These are phyloP conservation scores for Pittosporum tobira DNA, from an alignment of 129 eudicot species.

Conservation along the genomic window DNA sequence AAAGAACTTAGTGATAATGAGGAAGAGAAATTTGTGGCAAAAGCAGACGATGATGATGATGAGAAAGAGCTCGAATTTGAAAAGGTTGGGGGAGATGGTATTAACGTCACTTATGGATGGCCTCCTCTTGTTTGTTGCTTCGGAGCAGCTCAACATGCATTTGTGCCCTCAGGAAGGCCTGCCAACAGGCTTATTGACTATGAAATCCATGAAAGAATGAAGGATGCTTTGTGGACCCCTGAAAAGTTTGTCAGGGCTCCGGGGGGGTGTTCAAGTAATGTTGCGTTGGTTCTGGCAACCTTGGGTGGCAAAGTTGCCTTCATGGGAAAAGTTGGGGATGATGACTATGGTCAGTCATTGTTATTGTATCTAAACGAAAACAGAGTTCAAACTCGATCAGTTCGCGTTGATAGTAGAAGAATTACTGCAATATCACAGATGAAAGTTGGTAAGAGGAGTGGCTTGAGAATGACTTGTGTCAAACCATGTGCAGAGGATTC, in stretches of 20 bases:
- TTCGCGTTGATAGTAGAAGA: slow-evolving; percentile 47
- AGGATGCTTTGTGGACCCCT: slow-evolving; percentile 71
- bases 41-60: slow-evolving; percentile 34
- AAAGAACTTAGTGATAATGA: slow-evolving; percentile 43
- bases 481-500: slow-evolving; percentile 89
- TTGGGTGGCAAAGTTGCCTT: slow-evolving; percentile 89
- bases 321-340: slow-evolving; percentile 95
- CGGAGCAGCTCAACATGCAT: slow-evolving; percentile 75
- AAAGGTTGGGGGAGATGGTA: slow-evolving; percentile 54
- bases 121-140: slow-evolving; percentile 93
- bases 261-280: slow-evolving; percentile 75
- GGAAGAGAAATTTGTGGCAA: slow-evolving; percentile 22
- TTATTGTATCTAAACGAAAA: slow-evolving; percentile 42
- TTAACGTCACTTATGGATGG: slow-evolving; percentile 71
- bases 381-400: slow-evolving; percentile 72
- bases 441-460: slow-evolving; percentile 70
- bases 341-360: slow-evolving; percentile 73
- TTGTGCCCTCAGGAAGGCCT: slow-evolving; percentile 75
- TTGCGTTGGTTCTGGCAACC: slow-evolving; percentile 75
- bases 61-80: slow-evolving; percentile 44
- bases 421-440: slow-evolving; percentile 61
- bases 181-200: slow-evolving; percentile 78
- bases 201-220: slow-evolving; percentile 56
- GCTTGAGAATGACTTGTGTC: slow-evolving; percentile 45
- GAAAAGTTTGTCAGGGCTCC: slow-evolving; percentile 87